Evolutionary conservation across 495 filamentous ascomycete genomes (phyloP).

Genomic region (Aspergillus cavernicola): DNA sequence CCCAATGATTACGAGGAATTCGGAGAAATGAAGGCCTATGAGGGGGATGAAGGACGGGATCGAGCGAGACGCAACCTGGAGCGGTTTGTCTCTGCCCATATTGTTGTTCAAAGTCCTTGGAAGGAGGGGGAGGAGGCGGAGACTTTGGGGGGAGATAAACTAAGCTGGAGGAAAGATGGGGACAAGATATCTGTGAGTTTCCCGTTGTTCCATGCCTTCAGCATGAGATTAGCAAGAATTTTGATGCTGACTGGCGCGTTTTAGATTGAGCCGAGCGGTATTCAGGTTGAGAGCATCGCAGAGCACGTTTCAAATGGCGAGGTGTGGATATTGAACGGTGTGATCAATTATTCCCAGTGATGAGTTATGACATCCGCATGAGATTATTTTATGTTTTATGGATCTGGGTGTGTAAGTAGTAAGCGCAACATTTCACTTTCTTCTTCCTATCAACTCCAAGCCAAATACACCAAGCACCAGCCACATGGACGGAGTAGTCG

Average conservation of each 20-base stretch:
- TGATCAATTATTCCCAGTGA: conserved; percentile 54
- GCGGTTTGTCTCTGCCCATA: conserved; percentile 83
- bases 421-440: not conserved
- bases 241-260: conserved; percentile 11
- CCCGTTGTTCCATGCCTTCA: not conserved
- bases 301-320: conserved; percentile 81
- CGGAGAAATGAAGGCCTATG: conserved; percentile 70
- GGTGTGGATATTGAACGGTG: conserved; percentile 69
- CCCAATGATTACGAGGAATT: conserved; percentile 70
- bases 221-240: not conserved
- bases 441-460: not conserved
- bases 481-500: not conserved
- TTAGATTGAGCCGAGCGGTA: conserved; percentile 74
- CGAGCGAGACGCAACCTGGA: conserved; percentile 75
- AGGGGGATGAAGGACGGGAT: conserved; percentile 73
- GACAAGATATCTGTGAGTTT: conserved; percentile 65
- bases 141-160: conserved; percentile 64
- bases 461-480: not conserved
- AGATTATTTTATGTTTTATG: not conserved
- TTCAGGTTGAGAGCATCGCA: conserved; percentile 68
- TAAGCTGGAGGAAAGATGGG: conserved; percentile 79
- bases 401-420: not conserved
- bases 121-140: conserved; percentile 65
- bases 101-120: conserved; percentile 78
- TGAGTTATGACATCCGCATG: conserved; percentile 18